phyloP scores from a whole-genome alignment of 1,284 basidiomycete genomes.

The Tilletia setariae region DNA sequence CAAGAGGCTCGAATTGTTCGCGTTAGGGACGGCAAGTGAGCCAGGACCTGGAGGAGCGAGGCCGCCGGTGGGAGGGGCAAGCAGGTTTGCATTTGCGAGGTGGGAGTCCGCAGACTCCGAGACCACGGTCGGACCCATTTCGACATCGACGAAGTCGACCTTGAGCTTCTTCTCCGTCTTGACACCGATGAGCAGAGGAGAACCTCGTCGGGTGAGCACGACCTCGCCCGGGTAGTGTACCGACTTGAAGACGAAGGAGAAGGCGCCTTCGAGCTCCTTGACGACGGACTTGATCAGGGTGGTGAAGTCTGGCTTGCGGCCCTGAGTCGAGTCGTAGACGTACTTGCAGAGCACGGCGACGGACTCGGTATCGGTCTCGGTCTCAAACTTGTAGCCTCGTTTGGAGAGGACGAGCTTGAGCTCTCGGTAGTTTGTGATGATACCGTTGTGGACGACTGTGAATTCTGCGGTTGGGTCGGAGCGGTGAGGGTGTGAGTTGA shows the following conservation, averaged over 20 bases:
- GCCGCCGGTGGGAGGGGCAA: slow-evolving; percentile 66
- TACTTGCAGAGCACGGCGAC: slow-evolving; percentile 96
- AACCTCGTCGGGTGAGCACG: slow-evolving; percentile 92
- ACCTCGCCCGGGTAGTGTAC: slow-evolving; percentile 92
- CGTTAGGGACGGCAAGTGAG: slow-evolving; percentile 40
- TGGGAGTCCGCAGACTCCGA: slow-evolving; percentile 24
- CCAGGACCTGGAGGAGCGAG: slow-evolving; percentile 45
- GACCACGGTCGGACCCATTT: slow-evolving; percentile 57
- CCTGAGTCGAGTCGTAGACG: slow-evolving; percentile 87
- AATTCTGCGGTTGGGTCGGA: slow-evolving; percentile 81
- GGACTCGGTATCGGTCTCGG: slow-evolving; percentile 96
- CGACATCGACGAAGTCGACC: slow-evolving; percentile 99
- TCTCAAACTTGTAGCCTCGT: slow-evolving; percentile 88
- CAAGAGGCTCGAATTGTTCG: slow-evolving; percentile 66
- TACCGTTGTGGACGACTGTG: slow-evolving; percentile 95
- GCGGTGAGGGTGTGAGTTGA: slow-evolving; percentile 94
- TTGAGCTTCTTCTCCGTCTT: slow-evolving; percentile 99
- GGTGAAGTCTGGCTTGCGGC: slow-evolving; percentile 84
- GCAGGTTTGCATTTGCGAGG: slow-evolving; percentile 56
- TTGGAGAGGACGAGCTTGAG: slow-evolving; percentile 91
- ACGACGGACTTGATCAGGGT: slow-evolving; percentile 90
- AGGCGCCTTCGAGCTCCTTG: slow-evolving; percentile 98
- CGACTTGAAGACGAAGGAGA: slow-evolving; percentile 99
- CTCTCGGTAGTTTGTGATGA: slow-evolving; percentile 90
- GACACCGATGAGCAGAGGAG: slow-evolving; percentile 93